Evolutionary conservation across 2,329 filamentous ascomycete species (phyloP).

Genomic region (Hypoxylon sp.): DNA sequence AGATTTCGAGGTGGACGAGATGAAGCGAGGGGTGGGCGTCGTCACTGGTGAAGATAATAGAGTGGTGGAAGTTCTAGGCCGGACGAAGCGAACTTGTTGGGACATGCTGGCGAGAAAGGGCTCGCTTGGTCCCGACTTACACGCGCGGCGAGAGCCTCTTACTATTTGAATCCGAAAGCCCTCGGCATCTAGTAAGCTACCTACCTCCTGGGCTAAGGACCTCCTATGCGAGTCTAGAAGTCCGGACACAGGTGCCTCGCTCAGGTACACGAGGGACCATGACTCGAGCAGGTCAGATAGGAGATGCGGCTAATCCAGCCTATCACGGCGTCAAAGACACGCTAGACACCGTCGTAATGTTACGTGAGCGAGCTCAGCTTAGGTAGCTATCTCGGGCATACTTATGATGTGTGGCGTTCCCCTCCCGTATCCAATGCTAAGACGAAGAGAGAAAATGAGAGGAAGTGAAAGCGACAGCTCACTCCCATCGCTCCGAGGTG

Average conservation of each 20-base stretch:
- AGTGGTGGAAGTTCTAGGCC: neutral
- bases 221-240: neutral
- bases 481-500: neutral
- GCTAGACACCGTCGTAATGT: conserved; percentile 1
- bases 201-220: neutral
- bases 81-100: neutral
- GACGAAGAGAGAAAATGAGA: too few relatives aligned
- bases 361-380: neutral
- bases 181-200: neutral
- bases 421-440: too few relatives aligned
- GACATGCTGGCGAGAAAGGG: neutral
- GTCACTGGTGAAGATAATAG: neutral
- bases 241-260: neutral
- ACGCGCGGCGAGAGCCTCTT: neutral
- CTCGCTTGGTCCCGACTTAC: neutral
- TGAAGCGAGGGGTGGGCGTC: neutral
- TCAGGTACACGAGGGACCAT: neutral
- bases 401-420: conserved; percentile 6
- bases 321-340: neutral
- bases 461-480: neutral
- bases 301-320: neutral
- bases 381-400: neutral
- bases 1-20: neutral
- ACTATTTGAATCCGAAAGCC: neutral
- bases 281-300: neutral